Conservation (phyloP, 2,329 filamentous ascomycete species). For the Phyllosticta citriasiana region DNA sequence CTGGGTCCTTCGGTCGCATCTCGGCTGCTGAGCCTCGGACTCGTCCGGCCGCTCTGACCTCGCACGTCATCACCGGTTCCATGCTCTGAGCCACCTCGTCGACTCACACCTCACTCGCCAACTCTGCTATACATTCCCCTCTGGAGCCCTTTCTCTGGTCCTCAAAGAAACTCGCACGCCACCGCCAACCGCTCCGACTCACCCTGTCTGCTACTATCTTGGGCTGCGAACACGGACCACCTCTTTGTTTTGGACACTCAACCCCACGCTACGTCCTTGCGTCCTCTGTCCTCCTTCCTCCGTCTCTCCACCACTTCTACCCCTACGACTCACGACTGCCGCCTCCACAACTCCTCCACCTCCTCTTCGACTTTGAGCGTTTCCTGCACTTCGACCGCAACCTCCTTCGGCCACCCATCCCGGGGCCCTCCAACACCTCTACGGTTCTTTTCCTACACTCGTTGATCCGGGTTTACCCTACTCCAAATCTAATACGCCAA, state of each 20-base stretch:
- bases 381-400: conserved; percentile 15
- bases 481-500: conserved; percentile 29
- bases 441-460: conserved; percentile 21
- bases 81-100: conserved; percentile 25
- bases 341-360: conserved; percentile 15
- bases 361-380: conserved; percentile 16
- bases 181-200: not conserved
- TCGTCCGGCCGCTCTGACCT: not conserved
- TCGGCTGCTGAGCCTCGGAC: conserved; percentile 14
- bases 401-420: conserved; percentile 12
- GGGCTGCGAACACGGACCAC: not conserved
- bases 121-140: conserved; percentile 15
- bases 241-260: conserved; percentile 14
- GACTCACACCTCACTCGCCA: conserved; percentile 21
- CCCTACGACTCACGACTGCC: conserved; percentile 29
- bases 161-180: conserved; percentile 10
- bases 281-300: not conserved
- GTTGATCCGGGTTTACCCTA: conserved; percentile 30
- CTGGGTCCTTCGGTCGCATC: conserved; percentile 16
- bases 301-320: not conserved
- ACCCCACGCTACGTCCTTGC: conserved; percentile 1
- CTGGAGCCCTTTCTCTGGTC: conserved; percentile 7
- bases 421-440: conserved; percentile 12
- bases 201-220: not conserved
- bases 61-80: conserved; percentile 4